Base-by-base conservation (phyloP, 345 rosid genomes). In the Viola odorata region DNA sequence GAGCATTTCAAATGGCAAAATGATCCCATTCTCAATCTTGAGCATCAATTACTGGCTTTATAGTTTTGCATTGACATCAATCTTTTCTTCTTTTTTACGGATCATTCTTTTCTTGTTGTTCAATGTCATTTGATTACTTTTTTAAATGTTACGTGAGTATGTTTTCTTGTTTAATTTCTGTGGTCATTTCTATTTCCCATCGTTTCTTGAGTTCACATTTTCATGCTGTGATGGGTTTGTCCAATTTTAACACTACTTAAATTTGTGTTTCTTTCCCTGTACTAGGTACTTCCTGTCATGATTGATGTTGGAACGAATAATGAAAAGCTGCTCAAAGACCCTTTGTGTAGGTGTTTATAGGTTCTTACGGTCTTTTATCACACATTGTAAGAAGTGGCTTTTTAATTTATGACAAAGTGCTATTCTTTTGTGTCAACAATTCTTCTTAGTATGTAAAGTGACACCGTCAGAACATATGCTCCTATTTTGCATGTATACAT, bases 291-390 rank as follows among this genome's bases (percentile, higher is more conserved):
- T 67, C 99, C 97, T 70, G 91, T 94, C 68, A 90, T 90, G 99
- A 89, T 94, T 81, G 99, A 94, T 78, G 91, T 94, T 73, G 99
- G 97, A 76, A 94, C 99, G 51, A 86, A 90, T 80, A 94, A 94
- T 77, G 91, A 89, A 79, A 94, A 82, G 77, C 83, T 94, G 70
- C 90, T 89, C 60, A 78, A 87, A 60, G 83, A 88, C 38, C 88
- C 96, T 60, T 11, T 88, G 65, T 94, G 99, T 94, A 80, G 82
- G 95, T 76, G 53, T 66, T 59, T 39, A 66, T 38, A 47, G 57
- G 42, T 66, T 42, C 70, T 50, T 41, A 62, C 70, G 41, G 23
- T 13, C 41, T 16, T 52, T 50, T 61, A 1, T 5, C 17, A n/a
- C 37, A 37, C 52, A 13, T 45, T 38, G 39, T 45, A 55, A 39